Evolutionary conservation across 306 rosid species (phyloP).

Genomic region (Gillenia trifoliata): DNA sequence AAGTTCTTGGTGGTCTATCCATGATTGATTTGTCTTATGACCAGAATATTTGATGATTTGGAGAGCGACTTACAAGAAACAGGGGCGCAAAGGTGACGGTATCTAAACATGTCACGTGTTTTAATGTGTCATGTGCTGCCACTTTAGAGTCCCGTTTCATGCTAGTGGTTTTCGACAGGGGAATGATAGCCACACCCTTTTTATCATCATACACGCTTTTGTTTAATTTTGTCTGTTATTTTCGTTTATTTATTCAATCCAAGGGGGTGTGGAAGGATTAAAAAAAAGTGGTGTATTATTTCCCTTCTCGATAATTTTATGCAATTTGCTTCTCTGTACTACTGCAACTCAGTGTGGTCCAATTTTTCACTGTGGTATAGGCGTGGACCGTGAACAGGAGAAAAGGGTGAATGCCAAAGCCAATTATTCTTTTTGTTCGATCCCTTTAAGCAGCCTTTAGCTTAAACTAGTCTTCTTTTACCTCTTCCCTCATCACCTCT

Average conservation of each 20-base stretch:
- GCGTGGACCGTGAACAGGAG: background rate
- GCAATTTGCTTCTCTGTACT: background rate
- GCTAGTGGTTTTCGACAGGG: no score
- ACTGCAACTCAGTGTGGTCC: background rate
- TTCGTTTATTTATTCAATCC: no score
- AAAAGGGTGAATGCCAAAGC: background rate
- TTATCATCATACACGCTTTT: background rate
- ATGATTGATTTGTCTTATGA: background rate
- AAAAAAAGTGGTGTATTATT: no score
- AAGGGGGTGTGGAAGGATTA: no score
- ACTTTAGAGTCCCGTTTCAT: no score
- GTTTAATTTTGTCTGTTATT: no score
- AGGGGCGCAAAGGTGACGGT: rapidly evolving
- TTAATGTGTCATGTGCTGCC: no score
- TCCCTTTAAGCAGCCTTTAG: slow-evolving; percentile 2
- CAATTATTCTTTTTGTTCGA: background rate
- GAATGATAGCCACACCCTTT: background rate
- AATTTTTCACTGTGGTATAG: background rate
- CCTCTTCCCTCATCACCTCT: background rate
- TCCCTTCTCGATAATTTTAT: no score
- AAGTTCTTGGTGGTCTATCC: background rate
- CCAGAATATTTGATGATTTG: background rate
- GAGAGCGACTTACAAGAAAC: background rate
- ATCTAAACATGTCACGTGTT: background rate
- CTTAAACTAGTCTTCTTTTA: background rate